Evolutionary conservation across 805 yeast genomes (phyloP).

Genomic region (Candida xyloterini): DNA sequence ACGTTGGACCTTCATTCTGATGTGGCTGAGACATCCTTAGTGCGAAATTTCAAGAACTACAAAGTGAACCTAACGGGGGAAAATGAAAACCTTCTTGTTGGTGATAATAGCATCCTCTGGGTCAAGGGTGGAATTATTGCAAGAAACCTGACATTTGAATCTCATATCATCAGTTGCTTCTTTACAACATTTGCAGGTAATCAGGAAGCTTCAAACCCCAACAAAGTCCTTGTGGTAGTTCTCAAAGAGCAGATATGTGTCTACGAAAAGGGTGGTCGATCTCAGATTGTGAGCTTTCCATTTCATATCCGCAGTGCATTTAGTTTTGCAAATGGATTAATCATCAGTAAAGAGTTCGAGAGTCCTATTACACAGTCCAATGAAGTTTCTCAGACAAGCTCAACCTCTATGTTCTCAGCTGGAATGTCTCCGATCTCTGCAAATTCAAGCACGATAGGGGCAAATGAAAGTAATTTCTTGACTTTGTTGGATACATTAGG

Average conservation of each 20-base stretch:
- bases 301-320: constrained; percentile 59
- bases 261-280: constrained; percentile 58
- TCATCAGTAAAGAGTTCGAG: constrained; percentile 33
- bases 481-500: constrained; percentile 72
- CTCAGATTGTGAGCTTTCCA: constrained; percentile 64
- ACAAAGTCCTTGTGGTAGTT: constrained; percentile 55
- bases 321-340: constrained; percentile 64
- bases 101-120: constrained; percentile 42
- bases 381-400: constrained; percentile 2
- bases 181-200: constrained; percentile 49
- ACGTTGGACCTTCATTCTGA: constrained; percentile 23
- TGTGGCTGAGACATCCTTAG: constrained; percentile 14
- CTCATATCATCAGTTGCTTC: constrained; percentile 55
- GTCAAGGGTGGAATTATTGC: constrained; percentile 47
- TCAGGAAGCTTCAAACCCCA: constrained; percentile 4
- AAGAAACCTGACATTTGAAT: constrained; percentile 48
- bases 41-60: constrained; percentile 9
- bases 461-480: constrained; percentile 43
- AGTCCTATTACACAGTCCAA: constrained; percentile 8
- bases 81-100: constrained; percentile 25
- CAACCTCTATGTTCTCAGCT: constrained; percentile 10
- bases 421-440: constrained; percentile 18
- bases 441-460: constrained; percentile 11
- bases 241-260: constrained; percentile 58
- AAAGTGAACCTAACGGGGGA: constrained; percentile 20